These are phyloP conservation scores for Talaromyces sp. DNA, from an alignment of 2,329 filamentous ascomycete genomes.

Conservation along the genomic window DNA sequence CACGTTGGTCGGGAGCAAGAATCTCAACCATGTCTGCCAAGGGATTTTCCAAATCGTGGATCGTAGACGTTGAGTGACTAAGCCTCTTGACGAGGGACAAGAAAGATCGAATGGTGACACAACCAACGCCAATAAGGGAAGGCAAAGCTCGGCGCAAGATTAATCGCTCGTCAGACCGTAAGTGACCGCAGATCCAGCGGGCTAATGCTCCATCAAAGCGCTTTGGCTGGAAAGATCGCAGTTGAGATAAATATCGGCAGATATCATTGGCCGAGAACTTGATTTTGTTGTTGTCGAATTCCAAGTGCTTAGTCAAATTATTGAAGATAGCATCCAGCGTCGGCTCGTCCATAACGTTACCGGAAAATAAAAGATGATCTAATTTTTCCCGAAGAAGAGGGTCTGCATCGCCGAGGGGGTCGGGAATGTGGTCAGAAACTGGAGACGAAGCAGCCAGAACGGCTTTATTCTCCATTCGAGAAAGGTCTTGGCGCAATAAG, in stretches of 20 bases:
- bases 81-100: conserved; percentile 40
- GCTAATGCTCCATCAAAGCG: conserved; percentile 48
- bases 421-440: conserved; percentile 51
- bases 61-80: conserved; percentile 25
- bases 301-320: conserved; percentile 43
- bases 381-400: conserved; percentile 48
- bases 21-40: conserved; percentile 38
- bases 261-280: conserved; percentile 39
- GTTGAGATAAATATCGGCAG: conserved; percentile 45
- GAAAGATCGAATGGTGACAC: conserved; percentile 46
- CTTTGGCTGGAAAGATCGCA: conserved; percentile 48
- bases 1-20: conserved; percentile 25
- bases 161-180: conserved; percentile 39
- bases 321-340: conserved; percentile 48
- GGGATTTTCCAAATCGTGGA: conserved; percentile 31
- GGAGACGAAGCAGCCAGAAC: conserved; percentile 51
- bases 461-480: conserved; percentile 46
- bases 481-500: conserved; percentile 49
- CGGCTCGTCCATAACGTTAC: conserved; percentile 50
- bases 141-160: conserved; percentile 39
- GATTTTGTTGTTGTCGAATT: conserved; percentile 29
- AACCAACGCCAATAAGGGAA: conserved; percentile 49
- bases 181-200: conserved; percentile 44
- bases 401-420: conserved; percentile 42
- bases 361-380: conserved; percentile 49